phyloP scores from a whole-genome alignment of 2,329 filamentous ascomycete genomes.

The Xylariales sp. region DNA sequence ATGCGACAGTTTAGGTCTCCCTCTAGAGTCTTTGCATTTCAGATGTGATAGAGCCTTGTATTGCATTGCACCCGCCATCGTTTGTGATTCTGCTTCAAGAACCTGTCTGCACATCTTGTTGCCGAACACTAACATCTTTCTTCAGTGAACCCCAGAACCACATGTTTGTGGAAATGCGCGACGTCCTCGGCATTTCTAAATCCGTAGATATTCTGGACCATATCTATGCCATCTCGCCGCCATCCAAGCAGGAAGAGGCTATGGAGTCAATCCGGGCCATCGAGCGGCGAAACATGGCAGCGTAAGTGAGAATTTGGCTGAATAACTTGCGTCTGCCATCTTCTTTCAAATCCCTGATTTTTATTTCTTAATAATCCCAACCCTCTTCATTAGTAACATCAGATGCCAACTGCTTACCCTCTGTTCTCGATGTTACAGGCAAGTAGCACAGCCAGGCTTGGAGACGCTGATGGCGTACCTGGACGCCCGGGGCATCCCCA shows the following conservation, averaged over 20 bases:
- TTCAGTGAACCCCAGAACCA: slow-evolving; percentile 81
- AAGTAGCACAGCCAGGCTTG: slow-evolving; percentile 80
- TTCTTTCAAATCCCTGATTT: too few relatives aligned
- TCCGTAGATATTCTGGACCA: slow-evolving; percentile 82
- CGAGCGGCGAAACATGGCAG: slow-evolving; percentile 74
- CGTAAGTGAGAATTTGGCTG: slow-evolving; percentile 13
- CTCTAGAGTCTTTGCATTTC: too few relatives aligned
- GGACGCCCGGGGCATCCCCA: slow-evolving; percentile 59
- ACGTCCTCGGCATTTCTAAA: slow-evolving; percentile 67
- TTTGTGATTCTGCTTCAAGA: too few relatives aligned
- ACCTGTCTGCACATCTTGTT: too few relatives aligned
- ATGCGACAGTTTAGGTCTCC: too few relatives aligned
- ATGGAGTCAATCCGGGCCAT: slow-evolving; percentile 72
- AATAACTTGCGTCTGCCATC: background rate
- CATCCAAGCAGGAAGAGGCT: slow-evolving; percentile 55
- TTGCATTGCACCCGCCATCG: too few relatives aligned
- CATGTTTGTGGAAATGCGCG: slow-evolving; percentile 90
- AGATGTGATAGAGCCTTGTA: too few relatives aligned
- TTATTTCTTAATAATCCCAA: too few relatives aligned
- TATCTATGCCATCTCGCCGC: slow-evolving; percentile 67
- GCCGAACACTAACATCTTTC: slow-evolving; percentile 8
- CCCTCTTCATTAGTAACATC: too few relatives aligned
- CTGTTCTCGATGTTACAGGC: slow-evolving; percentile 34
- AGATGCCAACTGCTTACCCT: too few relatives aligned
- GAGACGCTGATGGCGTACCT: slow-evolving; percentile 77